Evolutionary conservation across 495 filamentous ascomycete genomes (phyloP), one percentile per base, ranked within the genome.

Genomic region (Wilcoxina mikolae): DNA sequence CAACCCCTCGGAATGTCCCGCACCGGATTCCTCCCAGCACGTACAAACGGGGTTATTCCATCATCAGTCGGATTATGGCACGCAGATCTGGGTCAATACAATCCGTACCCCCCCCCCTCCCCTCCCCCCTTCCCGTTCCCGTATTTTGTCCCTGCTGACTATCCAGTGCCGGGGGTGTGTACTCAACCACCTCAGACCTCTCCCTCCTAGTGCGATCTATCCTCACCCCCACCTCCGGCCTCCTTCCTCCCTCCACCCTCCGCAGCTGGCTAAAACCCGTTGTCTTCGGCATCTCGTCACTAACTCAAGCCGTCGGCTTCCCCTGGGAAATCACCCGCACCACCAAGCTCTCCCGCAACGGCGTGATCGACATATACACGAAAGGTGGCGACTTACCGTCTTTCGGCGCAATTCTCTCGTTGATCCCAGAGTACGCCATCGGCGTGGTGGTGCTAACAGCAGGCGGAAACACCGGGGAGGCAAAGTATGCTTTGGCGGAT

Each of bases 1-100:
- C 43, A 59, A 12, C 69, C 72, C 0, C 60, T 76, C 7, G 58
- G 62, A 4, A 62, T 78, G 63, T 58, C 58, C 0, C 58, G 51
- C 7, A 71, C 66, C 2, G 58, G 59, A 2, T 25, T 57, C 3
- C 56, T 57, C 5, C 68, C 66, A n/a, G n/a, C n/a, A n/a, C n/a
- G n/a, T n/a, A n/a, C n/a, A n/a, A n/a, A n/a, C n/a, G n/a, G n/a
- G n/a, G n/a, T n/a, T n/a, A n/a, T n/a, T n/a, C n/a, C n/a, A n/a
- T n/a, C n/a, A n/a, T n/a, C 44, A 54, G 10, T n/a, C n/a, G n/a
- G n/a, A n/a, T n/a, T n/a, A n/a, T n/a, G n/a, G n/a, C n/a, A n/a
- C n/a, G n/a, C n/a, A n/a, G n/a, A n/a, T n/a, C n/a, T n/a, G n/a
- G n/a, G n/a, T n/a, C n/a, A n/a, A n/a, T n/a, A n/a, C n/a, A n/a